Base-by-base conservation (phyloP, 805 yeast genomes). In the Spencermartinsiella europaea region DNA sequence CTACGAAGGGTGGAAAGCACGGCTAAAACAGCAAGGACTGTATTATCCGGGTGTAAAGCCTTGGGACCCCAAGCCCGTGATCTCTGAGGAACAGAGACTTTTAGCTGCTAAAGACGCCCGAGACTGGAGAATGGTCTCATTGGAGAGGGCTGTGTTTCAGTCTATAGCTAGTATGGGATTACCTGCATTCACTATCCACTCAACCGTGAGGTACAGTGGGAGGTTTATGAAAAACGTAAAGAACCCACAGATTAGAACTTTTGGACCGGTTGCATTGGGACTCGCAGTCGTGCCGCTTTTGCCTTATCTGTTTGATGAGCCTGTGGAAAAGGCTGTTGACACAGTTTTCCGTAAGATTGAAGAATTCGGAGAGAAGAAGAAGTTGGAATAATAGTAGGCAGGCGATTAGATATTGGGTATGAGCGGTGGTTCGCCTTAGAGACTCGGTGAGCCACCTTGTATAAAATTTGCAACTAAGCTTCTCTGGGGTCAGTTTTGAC, bases 161-260 rank as follows among this genome's bases (percentile, higher is more conserved):
- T 73, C 83, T 52, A 72, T 86, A 52, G 95, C 95, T 2, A 80
- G 87, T 38, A 86, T 85, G 93, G 91, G 86, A 14, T 71, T 85
- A 36, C 95, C 95, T 7, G 95, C 95, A 2, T 80, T 85, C 64
- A 85, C 95, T 3, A 85, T 85, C 56, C 95, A 85, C 62, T 73
- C 84, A 1, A 59, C 68, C 3, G 95, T 85, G 35, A 73, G 82
- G 54, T 84, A 85, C 60, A 78, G 88, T 1, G 81, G 86, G 2
- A 46, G 68, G 17, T 65, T 80, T 25, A 78, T 86, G 49, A 80
- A 80, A 62, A 79, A 80, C 60, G 63, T 75, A 43, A 67, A 70
- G 40, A 72, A 70, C 49, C 70, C 71, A 46, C 47, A 66, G 1
- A 44, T 85, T 48, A 76, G 75, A 56, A 70, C 79, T 0, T 84